phyloP scores from a whole-genome alignment of 352 stramenopile genomes.

The Pythium sp. region DNA sequence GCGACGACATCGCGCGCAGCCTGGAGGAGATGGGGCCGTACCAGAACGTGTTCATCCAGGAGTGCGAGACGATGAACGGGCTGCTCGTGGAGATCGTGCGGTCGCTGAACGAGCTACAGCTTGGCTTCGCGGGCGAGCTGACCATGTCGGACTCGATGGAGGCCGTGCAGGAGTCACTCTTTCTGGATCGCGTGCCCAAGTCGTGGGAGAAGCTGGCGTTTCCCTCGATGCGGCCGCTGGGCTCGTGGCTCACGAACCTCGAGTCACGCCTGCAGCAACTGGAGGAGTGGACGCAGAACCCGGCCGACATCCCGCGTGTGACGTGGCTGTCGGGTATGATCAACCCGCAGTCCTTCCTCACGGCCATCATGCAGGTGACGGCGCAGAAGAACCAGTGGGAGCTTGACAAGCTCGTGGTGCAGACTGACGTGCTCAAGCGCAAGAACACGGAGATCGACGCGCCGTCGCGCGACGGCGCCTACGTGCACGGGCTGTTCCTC shows the following conservation, averaged over 20 bases:
- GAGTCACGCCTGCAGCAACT: conserved; percentile 91
- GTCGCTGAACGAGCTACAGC: conserved; percentile 95
- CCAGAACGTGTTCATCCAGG: conserved; percentile 98
- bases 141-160: conserved; percentile 99
- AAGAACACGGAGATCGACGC: conserved; percentile 89
- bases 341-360: conserved; percentile 97
- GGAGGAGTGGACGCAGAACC: conserved; percentile 96
- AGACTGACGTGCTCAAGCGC: conserved; percentile 96
- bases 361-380: conserved; percentile 96
- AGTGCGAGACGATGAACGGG: conserved; percentile 97
- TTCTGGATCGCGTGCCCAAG: conserved; percentile 90
- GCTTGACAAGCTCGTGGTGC: conserved; percentile 96
- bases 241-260: conserved; percentile 94
- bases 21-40: conserved; percentile 95
- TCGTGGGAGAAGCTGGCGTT: conserved; percentile 95
- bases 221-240: conserved; percentile 89
- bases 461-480: conserved; percentile 90
- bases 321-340: conserved; percentile 95
- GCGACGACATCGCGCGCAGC: conserved; percentile 92
- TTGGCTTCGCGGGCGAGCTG: conserved; percentile 95
- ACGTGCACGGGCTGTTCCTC: conserved; percentile 93
- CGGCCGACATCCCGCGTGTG: conserved; percentile 94
- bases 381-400: conserved; percentile 97
- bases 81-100: conserved; percentile 94
- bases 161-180: conserved; percentile 91